Conservation (phyloP, 139 green algal genomes). For the Pseudopediastrum boryanum region DNA sequence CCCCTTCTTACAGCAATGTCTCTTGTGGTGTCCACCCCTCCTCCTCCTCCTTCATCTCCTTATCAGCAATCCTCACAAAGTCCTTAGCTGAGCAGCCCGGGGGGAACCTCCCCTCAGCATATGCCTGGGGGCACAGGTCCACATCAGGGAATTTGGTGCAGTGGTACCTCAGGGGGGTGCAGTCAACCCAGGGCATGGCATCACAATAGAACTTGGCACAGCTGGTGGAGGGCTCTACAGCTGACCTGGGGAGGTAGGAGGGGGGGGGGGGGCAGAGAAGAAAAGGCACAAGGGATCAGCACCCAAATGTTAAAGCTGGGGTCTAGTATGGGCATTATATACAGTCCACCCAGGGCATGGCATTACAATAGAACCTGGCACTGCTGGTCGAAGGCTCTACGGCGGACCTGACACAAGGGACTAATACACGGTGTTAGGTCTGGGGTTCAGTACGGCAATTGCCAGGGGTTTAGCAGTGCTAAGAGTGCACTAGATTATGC, state of each 20-base stretch:
- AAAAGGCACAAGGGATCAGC: no score
- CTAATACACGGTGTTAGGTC: no score
- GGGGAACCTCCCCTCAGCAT: constrained; percentile 79
- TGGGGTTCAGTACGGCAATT: no score
- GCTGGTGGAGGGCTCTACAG: constrained; percentile 11
- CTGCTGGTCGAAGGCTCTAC: constrained; percentile 5
- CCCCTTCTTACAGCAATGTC: constrained; percentile 49
- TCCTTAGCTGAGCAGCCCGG: constrained; percentile 73
- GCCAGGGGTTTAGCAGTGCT: no score
- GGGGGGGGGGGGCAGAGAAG: no score
- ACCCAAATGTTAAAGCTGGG: no score
- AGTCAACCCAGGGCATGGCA: constrained; percentile 81
- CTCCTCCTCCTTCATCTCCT: not conserved
- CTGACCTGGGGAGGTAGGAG: no score
- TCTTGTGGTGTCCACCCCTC: constrained; percentile 55
- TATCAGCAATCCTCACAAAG: constrained; percentile 81
- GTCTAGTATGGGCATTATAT: no score
- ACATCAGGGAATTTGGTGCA: constrained; percentile 78
- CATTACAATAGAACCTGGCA: no score
- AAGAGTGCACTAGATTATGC: no score
- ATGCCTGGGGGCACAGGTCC: constrained; percentile 74
- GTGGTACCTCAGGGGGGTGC: constrained; percentile 84
- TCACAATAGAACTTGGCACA: constrained; percentile 64
- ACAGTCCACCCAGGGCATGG: no score
- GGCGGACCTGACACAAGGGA: no score